Conservation (phyloP, 2,329 filamentous ascomycete genomes). For the Ophioceras dolichostomum region DNA sequence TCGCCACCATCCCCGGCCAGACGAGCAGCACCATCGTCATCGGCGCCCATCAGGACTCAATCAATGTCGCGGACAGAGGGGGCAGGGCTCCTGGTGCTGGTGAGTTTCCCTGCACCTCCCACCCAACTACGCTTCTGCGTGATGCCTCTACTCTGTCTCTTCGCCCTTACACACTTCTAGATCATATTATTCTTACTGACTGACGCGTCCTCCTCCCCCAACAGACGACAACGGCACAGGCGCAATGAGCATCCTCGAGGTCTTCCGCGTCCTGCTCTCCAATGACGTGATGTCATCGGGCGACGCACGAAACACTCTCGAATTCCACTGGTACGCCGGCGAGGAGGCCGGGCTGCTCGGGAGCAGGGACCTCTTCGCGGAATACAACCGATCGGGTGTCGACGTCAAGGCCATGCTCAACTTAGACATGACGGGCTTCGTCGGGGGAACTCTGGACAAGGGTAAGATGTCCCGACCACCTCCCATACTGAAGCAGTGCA, state of each 20-base stretch:
- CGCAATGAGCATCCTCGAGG: constrained; percentile 89
- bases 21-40: constrained; percentile 77
- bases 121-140: no score
- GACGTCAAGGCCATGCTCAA: constrained; percentile 94
- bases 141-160: no score
- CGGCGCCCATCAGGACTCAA: constrained; percentile 88
- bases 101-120: constrained; percentile 7
- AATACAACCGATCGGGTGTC: constrained; percentile 59
- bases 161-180: no score
- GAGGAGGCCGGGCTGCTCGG: constrained; percentile 82
- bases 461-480: no score
- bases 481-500: no score
- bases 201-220: not conserved
- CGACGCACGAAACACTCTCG: constrained; percentile 70
- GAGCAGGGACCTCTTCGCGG: constrained; percentile 77
- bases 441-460: constrained; percentile 54
- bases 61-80: constrained; percentile 81
- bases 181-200: not conserved
- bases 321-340: constrained; percentile 94
- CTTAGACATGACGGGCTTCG: constrained; percentile 94
- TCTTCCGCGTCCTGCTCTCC: constrained; percentile 66
- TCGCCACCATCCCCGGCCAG: constrained; percentile 80
- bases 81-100: constrained; percentile 74
- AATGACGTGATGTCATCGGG: constrained; percentile 59
- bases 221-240: constrained; percentile 81